Conservation (phyloP, 495 filamentous ascomycete genomes). For the Talaromyces adpressus region DNA sequence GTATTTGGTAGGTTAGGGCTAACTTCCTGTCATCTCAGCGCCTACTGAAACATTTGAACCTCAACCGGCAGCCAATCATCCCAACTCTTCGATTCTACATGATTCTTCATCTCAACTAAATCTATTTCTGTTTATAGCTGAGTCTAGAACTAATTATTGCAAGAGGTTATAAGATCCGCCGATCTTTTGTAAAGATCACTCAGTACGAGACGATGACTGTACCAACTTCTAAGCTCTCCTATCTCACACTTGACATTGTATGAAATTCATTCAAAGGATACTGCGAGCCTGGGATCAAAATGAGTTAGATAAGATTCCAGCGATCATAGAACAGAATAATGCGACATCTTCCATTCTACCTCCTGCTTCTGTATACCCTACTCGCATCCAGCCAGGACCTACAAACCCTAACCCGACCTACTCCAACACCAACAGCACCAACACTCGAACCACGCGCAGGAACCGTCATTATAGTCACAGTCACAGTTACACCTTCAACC, state of each 20-base stretch:
- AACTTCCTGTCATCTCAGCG: neutral
- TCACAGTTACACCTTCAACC: conserved; percentile 18
- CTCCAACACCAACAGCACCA: neutral
- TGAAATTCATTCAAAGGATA: too few relatives aligned
- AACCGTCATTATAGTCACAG: conserved; percentile 15
- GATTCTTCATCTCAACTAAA: neutral
- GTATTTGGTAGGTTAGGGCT: neutral
- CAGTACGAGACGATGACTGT: neutral
- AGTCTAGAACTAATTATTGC: neutral
- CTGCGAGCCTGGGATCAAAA: neutral
- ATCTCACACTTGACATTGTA: neutral
- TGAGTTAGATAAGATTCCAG: too few relatives aligned
- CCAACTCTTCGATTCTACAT: neutral
- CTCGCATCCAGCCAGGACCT: neutral
- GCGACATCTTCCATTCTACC: neutral
- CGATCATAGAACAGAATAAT: neutral
- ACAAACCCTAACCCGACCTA: neutral
- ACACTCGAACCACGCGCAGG: neutral
- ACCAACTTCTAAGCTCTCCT: neutral
- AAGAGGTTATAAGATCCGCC: neutral
- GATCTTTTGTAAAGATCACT: neutral
- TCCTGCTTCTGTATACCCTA: neutral
- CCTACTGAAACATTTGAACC: neutral
- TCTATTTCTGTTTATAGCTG: neutral
- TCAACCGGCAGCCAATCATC: neutral